Evolutionary conservation across 805 yeast species (phyloP).

Genomic region (Yamadazyma takamatsuzukensis): DNA sequence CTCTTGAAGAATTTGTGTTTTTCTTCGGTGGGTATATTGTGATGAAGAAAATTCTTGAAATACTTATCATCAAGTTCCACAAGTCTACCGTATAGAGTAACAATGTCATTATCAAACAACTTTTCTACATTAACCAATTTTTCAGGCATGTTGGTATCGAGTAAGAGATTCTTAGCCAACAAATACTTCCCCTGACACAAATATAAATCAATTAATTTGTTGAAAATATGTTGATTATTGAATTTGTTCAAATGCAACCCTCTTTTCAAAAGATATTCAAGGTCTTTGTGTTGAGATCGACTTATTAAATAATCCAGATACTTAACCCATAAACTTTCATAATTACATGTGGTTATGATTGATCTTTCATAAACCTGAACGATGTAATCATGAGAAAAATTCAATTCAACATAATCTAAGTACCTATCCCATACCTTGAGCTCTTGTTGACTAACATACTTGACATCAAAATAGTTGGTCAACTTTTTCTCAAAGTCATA

Average conservation of each 20-base stretch:
- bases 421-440: conserved; percentile 58
- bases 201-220: conserved; percentile 44
- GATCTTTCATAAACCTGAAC: conserved; percentile 47
- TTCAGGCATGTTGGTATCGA: conserved; percentile 32
- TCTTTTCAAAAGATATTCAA: conserved; percentile 38
- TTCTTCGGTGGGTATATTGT: no score
- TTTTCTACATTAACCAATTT: conserved; percentile 44
- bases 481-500: conserved; percentile 48
- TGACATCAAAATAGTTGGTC: conserved; percentile 35
- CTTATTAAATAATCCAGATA: conserved; percentile 41
- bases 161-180: conserved; percentile 35
- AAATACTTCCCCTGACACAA: conserved; percentile 30
- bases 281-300: conserved; percentile 21
- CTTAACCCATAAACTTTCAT: conserved; percentile 48
- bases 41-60: no score
- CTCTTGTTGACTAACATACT: conserved; percentile 39
- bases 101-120: conserved; percentile 21
- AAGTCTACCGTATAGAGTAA: no score
- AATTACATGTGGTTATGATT: conserved; percentile 41
- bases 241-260: conserved; percentile 18
- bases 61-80: no score
- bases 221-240: conserved; percentile 21
- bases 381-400: conserved; percentile 20
- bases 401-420: conserved; percentile 49
- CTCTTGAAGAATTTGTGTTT: no score